Evolutionary conservation across 306 rosid species (phyloP), one percentile per base, ranked within the genome.

Genomic region (Quercus bicolor): DNA sequence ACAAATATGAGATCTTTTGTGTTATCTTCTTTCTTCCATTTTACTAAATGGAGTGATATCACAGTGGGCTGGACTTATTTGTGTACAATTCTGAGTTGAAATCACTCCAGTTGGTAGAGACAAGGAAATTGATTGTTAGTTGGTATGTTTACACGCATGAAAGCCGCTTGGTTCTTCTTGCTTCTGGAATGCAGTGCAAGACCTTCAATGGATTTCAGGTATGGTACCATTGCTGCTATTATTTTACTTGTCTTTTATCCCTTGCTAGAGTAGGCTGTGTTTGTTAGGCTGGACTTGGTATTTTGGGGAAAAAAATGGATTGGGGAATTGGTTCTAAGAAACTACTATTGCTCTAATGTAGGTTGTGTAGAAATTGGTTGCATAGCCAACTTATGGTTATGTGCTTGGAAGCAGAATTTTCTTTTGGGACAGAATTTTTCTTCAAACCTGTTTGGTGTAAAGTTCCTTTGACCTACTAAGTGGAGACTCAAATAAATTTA

Each of bases 111-210:
- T 85, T 93, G 89, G 97, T 95, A 66, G 97, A 95, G 81, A 84
- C 94, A 75, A 95, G 86, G 90, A 95, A 87, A 86, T 45, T 93
- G 84, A 90, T 81, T 77, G 98, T 91, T 70, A 91, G 91, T 88
- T 95, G 99, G 94, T 91, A 86, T 84, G 89, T 87, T 72, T 95
- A 95, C 81, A 95, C 99, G 11, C 99, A 95, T 80, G 99, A 95
- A 89, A 95, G 99, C 87, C 98, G 99, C 55, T 81, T 91, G 92
- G 96, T 95, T 84, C 96, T 93, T 86, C 97, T 95, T 74, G 98
- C 99, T 81, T 87, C 96, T 86, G 99, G 99, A 82, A 91, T 95
- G 98, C 99, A 93, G 82, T 90, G 98, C 93, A 95, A 90, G 86
- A 90, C 86, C 87, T 93, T 95, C 83, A 90, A 87, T 24, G 99